These are phyloP conservation scores for Cryphonectria carpinicola DNA, from an alignment of 2,329 filamentous ascomycete species.

Conservation along the genomic window DNA sequence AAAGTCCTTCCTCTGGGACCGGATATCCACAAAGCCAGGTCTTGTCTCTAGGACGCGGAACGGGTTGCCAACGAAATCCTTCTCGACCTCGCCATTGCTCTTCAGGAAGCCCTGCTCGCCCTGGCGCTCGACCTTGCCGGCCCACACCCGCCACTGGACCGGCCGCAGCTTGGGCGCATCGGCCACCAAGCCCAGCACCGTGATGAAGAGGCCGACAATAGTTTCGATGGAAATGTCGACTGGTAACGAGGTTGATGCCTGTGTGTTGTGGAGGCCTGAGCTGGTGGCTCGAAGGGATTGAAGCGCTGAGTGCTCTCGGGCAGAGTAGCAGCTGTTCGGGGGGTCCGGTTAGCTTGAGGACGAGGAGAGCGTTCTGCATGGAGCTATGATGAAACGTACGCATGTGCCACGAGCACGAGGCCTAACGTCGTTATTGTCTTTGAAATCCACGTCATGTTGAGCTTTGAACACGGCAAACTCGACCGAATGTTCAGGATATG, in stretches of 20 bases:
- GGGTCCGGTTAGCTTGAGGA: slow-evolving; percentile 28
- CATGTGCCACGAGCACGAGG: slow-evolving; percentile 79
- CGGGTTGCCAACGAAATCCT: slow-evolving; percentile 75
- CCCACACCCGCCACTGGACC: slow-evolving; percentile 82
- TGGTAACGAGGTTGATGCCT: slow-evolving; percentile 62
- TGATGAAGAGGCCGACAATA: slow-evolving; percentile 74
- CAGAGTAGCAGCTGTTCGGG: slow-evolving; percentile 82
- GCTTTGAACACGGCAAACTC: neutral
- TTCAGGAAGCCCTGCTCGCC: slow-evolving; percentile 63
- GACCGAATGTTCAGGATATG: neutral
- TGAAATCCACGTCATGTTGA: slow-evolving; percentile 71
- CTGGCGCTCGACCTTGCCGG: slow-evolving; percentile 80
- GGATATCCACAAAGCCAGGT: slow-evolving; percentile 85
- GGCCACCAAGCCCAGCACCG: slow-evolving; percentile 82
- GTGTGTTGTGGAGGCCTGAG: slow-evolving; percentile 48
- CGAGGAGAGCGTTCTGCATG: slow-evolving; percentile 12
- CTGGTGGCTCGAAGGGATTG: slow-evolving; percentile 59
- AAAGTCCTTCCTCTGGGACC: slow-evolving; percentile 79
- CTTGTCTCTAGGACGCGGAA: slow-evolving; percentile 79
- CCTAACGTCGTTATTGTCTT: slow-evolving; percentile 74
- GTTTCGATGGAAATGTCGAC: slow-evolving; percentile 89
- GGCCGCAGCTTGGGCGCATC: slow-evolving; percentile 79
- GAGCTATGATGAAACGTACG: slow-evolving; percentile 62
- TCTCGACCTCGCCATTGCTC: slow-evolving; percentile 67
- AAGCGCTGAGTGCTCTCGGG: slow-evolving; percentile 85